Conservation (phyloP, 2,329 filamentous ascomycete species). For the Daldinia eschscholtzii region DNA sequence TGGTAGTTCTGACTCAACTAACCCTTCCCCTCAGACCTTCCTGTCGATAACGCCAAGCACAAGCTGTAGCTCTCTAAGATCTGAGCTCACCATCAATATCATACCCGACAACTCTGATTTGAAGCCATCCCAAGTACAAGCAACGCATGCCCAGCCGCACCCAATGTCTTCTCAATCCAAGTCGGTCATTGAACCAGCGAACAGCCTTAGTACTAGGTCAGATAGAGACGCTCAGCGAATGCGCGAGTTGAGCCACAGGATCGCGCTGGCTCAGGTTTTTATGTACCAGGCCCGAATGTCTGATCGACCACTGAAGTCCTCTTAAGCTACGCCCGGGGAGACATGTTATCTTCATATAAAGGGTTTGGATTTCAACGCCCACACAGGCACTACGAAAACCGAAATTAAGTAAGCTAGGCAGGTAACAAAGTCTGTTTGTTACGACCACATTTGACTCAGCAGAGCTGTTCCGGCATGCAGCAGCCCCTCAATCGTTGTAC, state of each 20-base stretch:
- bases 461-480: background rate
- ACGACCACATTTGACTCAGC: background rate
- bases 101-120: background rate
- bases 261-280: constrained; percentile 34
- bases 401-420: background rate
- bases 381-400: background rate
- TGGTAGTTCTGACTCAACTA: background rate
- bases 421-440: background rate
- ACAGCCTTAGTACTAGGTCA: background rate
- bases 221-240: background rate
- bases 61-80: constrained; percentile 15
- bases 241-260: background rate
- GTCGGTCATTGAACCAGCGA: background rate
- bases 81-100: background rate
- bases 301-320: background rate
- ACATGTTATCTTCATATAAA: background rate
- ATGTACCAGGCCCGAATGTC: constrained; percentile 29
- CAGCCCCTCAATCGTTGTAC: background rate
- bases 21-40: background rate
- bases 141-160: background rate
- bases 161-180: background rate
- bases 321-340: background rate
- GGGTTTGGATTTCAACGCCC: background rate
- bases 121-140: background rate
- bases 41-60: constrained; percentile 9